Conservation (phyloP, 352 stramenopile species). For the Pythium brassicae region DNA sequence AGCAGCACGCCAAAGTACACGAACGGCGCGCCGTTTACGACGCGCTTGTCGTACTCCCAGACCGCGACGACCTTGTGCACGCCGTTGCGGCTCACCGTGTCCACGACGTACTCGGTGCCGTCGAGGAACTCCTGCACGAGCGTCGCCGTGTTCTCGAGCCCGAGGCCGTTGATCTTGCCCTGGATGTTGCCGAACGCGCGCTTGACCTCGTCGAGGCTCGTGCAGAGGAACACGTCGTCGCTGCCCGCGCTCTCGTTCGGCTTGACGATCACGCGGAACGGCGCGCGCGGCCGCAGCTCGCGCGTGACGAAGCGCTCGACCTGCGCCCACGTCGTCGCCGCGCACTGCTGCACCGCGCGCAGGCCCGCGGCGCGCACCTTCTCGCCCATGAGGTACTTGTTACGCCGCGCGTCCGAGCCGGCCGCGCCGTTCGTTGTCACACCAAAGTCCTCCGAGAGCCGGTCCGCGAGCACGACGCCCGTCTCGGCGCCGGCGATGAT, state of each 20-base stretch:
- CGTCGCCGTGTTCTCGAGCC: constrained; percentile 85
- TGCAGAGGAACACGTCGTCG: constrained; percentile 93
- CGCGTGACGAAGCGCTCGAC: constrained; percentile 79
- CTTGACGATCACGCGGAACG: constrained; percentile 90
- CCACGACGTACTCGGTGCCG: constrained; percentile 96
- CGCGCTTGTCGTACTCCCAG: constrained; percentile 97
- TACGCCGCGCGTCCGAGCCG: constrained; percentile 77
- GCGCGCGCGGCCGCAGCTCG: constrained; percentile 29
- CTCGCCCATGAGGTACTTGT: constrained; percentile 89
- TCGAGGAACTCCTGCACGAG: constrained; percentile 94
- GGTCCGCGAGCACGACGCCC: constrained; percentile 89
- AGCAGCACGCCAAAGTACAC: constrained; percentile 92
- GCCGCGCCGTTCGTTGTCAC: constrained; percentile 84
- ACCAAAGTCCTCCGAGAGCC: constrained; percentile 83
- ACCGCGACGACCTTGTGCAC: constrained; percentile 93
- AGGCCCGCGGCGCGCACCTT: constrained; percentile 67
- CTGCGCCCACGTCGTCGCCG: constrained; percentile 74
- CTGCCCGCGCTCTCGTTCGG: constrained; percentile 91
- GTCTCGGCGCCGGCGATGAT: constrained; percentile 92
- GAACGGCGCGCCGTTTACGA: constrained; percentile 90
- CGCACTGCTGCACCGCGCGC: constrained; percentile 75
- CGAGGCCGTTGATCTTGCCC: constrained; percentile 86
- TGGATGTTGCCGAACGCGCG: constrained; percentile 89
- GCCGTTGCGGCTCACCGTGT: constrained; percentile 92
- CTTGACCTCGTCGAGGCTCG: constrained; percentile 87